Evolutionary conservation across 148 eudicot species (phyloP).

Genomic region (Spergularia marina): DNA sequence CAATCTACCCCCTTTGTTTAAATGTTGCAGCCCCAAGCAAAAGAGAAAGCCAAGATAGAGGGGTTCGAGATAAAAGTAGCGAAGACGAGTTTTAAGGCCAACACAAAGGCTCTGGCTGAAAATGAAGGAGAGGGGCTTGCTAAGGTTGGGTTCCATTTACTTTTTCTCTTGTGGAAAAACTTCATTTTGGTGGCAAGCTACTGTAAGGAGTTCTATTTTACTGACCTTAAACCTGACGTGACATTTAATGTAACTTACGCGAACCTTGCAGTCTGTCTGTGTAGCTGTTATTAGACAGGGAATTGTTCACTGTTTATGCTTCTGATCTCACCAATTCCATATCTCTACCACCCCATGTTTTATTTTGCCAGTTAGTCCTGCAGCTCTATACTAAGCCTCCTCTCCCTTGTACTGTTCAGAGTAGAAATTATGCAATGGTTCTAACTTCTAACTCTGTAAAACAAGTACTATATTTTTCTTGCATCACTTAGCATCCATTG

Average conservation of each 20-base stretch:
- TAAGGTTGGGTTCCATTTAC: conserved; percentile 52
- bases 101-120: conserved; percentile 98
- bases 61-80: conserved; percentile 83
- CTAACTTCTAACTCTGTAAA: too few relatives aligned
- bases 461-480: not conserved
- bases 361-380: not conserved
- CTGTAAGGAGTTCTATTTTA: not conserved
- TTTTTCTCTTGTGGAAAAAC: conserved; percentile 3
- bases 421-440: too few relatives aligned
- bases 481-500: not conserved
- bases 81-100: conserved; percentile 98
- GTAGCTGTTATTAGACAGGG: too few relatives aligned
- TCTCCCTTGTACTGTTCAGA: too few relatives aligned
- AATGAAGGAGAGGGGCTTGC: conserved; percentile 99
- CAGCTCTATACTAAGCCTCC: too few relatives aligned
- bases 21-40: conserved; percentile 85
- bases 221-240: too few relatives aligned
- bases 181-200: not conserved
- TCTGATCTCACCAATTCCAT: not conserved
- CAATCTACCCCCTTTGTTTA: conserved; percentile 1
- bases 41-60: conserved; percentile 91
- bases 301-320: not conserved
- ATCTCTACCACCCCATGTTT: not conserved
- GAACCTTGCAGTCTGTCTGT: too few relatives aligned
- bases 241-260: too few relatives aligned